Conservation (phyloP, 305 asterid species). For the Fraxinus angustifolia region DNA sequence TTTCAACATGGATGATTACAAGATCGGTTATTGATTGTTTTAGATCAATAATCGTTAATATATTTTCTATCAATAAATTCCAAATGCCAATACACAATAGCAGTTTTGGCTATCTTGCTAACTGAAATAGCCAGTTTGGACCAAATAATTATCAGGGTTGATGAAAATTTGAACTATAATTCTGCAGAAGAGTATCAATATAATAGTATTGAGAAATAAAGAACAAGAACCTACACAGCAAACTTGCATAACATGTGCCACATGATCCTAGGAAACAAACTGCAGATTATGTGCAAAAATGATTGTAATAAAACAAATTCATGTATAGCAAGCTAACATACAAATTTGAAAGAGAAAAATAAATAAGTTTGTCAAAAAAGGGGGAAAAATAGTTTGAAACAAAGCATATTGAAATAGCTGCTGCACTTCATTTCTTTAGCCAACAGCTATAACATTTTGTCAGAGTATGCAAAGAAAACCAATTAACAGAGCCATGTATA, state of each 20-base stretch:
- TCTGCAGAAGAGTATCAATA: neutral
- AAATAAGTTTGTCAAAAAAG: neutral
- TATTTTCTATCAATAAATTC: no score
- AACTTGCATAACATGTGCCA: neutral
- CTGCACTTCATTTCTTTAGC: neutral
- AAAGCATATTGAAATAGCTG: neutral
- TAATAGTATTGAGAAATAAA: neutral
- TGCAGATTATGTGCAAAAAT: no score
- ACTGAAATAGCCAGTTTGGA: neutral
- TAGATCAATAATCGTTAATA: no score
- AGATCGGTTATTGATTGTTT: no score
- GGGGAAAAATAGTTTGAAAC: neutral
- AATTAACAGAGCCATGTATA: neutral
- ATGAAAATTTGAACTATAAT: neutral
- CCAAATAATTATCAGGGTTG: neutral
- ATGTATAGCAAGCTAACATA: no score
- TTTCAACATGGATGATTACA: no score
- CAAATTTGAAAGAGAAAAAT: neutral
- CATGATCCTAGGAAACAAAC: neutral
- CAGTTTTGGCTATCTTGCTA: neutral
- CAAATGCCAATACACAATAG: neutral
- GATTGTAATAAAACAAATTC: no score
- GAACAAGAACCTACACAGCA: neutral
- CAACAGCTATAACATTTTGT: neutral
- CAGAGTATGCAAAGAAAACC: conserved; percentile 10